Base-by-base conservation (phyloP, 2,329 filamentous ascomycete genomes). In the Onygena corvina region DNA sequence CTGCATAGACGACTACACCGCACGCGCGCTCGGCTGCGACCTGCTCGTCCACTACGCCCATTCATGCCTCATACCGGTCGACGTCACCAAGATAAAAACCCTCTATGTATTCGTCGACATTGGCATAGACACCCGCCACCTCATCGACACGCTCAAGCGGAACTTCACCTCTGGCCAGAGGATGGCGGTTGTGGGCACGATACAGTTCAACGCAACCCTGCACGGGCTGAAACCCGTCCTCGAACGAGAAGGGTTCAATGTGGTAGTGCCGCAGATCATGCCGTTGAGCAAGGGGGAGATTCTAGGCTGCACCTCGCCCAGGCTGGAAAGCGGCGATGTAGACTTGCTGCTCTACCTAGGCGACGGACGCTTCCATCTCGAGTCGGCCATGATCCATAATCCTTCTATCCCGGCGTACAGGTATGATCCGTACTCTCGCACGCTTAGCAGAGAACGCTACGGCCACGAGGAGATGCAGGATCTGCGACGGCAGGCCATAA, bases 361-460 rank as follows among this genome's bases (percentile, higher is more conserved):
- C 42, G 89, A 95, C 61, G 89, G 89, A 9, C 79, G 89, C 52
- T 95, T 95, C 71, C 92, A 98, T 64, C 83, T 98, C 36, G 92
- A 98, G 68, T 93, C 86, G 60, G 90, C 93, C 61, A 98, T 98
- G 90, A 98, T 98, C 57, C 92, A 96, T 63, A 98, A 98, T 67
- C 92, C 93, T 0, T 69, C 73, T 3, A 79, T 95, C 30, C 86
- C 90, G 0, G 90, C 93, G 1, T 98, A 95, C 68, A 79, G 92
- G 55, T 98, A 98, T 66, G 92, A 98, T 62, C 92, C 93, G 0
- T 98, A 98, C 69, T 92, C 88, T 8, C 80, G 90, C 46, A 87
- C 86, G 51, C 77, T 98, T 23, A 95, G 90, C 1, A 82, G 86
- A 56, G 93, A 98, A 68, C 83, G 78, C 20, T 98, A 98, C 66